Evolutionary conservation across 805 yeast genomes (phyloP).

Genomic region (Candida ponderosae): DNA sequence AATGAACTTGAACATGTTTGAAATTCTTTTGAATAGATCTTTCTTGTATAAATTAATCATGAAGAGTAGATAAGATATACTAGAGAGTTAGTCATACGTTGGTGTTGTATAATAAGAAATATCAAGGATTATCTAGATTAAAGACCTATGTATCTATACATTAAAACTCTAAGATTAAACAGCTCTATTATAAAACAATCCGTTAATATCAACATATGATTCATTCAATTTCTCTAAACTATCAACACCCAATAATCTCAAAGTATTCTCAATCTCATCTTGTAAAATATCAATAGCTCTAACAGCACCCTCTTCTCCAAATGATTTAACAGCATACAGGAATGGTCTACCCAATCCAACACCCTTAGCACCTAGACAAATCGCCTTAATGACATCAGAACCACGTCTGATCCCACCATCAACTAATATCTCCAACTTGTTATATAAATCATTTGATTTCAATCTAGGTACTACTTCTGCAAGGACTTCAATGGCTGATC

Average conservation of each 20-base stretch:
- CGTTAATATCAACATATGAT: constrained; percentile 27
- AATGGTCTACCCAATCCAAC: constrained; percentile 74
- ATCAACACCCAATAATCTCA: constrained; percentile 59
- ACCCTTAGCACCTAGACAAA: constrained; percentile 71
- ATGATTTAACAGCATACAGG: constrained; percentile 69
- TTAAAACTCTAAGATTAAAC: not conserved
- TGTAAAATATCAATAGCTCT: constrained; percentile 56
- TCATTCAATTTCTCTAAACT: constrained; percentile 36
- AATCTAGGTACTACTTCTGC: constrained; percentile 44
- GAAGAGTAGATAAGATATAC: too few species aligned
- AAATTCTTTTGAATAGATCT: too few species aligned
- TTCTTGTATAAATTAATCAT: too few species aligned
- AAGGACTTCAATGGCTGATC: constrained; percentile 55
- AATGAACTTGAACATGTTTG: too few species aligned
- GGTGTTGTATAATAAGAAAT: too few species aligned
- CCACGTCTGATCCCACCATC: constrained; percentile 80
- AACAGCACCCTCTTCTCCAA: constrained; percentile 68
- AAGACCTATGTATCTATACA: too few species aligned
- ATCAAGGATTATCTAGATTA: too few species aligned
- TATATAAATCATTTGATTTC: constrained; percentile 30
- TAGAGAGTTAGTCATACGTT: too few species aligned
- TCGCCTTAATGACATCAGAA: constrained; percentile 68
- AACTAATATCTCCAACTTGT: constrained; percentile 53
- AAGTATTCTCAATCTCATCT: constrained; percentile 54
- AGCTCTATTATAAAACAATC: constrained; percentile 2